Base-by-base conservation (phyloP, 164 flowering plant genomes). In the Umbellularia californica region DNA sequence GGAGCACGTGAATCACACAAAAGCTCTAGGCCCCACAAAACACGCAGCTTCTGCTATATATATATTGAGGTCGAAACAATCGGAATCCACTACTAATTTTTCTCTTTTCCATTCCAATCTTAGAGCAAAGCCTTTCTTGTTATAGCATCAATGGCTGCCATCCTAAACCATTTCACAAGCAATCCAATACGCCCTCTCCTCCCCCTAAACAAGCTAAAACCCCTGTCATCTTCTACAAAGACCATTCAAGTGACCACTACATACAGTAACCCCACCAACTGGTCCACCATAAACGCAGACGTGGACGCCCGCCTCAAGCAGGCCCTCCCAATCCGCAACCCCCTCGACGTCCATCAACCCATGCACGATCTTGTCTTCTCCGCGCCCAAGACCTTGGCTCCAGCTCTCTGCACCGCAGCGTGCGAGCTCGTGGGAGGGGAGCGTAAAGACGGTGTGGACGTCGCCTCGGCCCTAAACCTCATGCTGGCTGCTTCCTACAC, bases 391-490 rank as follows among this genome's bases (percentile, higher is more conserved):
- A 85, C 69, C 83, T 70, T 81, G 7, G 93, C 90, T 0, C 83
- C 97, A 0, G 84, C 92, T 0, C 70, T 92, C 35, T 87, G 89
- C 71, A 24, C 88, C 12, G 97, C 90, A 0, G 84, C 92, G 0
- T 89, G 88, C 41, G 95, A 92, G 81, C 80, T 86, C 65, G 87
- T 89, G 17, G 93, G 93, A 22, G 93, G 90, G 51, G 69, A 73
- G 23, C 85, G 88, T 2, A 77, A 75, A 30, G 82, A 84, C 4
- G 90, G 93, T 24, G 62, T 88, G 72, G 77, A 87, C 1, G 90
- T 91, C 0, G 94, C 97, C 0, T 67, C 92, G 0, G 94, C 91
- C 0, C 60, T 92, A 7, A 93, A 85, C 58, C 85, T 89, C 73
- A 69, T 88, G 78, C 83, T 83, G 67, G 90, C 87, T 0, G 88